Conservation (phyloP, 139 green algal species). For the Diplosphaera chodatii region DNA sequence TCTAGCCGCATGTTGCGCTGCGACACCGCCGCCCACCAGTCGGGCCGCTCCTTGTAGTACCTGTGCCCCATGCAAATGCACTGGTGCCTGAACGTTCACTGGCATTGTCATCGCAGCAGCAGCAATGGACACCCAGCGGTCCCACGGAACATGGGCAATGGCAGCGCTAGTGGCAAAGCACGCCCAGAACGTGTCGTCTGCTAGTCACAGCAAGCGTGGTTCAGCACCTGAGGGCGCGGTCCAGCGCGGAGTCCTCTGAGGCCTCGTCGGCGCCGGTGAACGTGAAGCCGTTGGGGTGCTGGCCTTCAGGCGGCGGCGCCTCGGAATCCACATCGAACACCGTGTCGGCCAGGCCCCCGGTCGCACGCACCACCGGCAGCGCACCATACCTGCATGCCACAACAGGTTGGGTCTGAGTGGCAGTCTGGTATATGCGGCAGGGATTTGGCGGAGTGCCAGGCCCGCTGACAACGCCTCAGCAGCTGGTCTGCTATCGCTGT, state of each 20-base stretch:
- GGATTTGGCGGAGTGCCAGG: background rate
- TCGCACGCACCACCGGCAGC: slow-evolving; percentile 61
- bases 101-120: no score
- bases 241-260: slow-evolving; percentile 57
- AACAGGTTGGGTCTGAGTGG: background rate
- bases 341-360: slow-evolving; percentile 82
- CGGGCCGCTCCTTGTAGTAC: slow-evolving; percentile 11
- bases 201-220: background rate
- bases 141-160: background rate
- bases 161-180: background rate
- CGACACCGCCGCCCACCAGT: slow-evolving; percentile 17
- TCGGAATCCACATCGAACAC: slow-evolving; percentile 60
- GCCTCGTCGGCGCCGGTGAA: slow-evolving; percentile 83
- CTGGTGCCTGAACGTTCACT: background rate
- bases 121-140: no score
- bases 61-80: background rate
- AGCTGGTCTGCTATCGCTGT: no score
- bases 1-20: slow-evolving; percentile 22
- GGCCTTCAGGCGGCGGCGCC: background rate
- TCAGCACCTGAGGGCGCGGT: slow-evolving; percentile 39
- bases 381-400: slow-evolving; percentile 45
- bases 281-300: slow-evolving; percentile 70
- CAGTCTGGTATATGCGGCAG: background rate
- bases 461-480: no score
- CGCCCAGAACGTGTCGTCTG: background rate